Percentiles rank a stretch among this genome's conserved stretches.
phyloP scores from a whole-genome alignment of 495 filamentous ascomycete species.

The Cenococcum geophilum region DNA sequence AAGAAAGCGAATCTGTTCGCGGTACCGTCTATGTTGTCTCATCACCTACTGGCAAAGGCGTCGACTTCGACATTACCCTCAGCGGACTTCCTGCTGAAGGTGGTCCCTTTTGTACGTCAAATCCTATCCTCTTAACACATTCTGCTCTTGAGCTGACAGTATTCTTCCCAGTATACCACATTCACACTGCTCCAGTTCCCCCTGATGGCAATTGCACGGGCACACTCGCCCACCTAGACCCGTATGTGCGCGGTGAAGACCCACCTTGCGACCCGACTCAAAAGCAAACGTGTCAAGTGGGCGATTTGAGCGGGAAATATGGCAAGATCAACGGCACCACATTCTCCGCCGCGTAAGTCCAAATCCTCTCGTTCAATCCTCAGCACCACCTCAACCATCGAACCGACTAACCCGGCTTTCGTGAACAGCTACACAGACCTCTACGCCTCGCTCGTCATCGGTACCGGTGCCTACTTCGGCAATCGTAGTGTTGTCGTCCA shows the following conservation, averaged over 20 bases:
- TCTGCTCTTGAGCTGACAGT: neutral
- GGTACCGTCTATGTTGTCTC: slow-evolving; percentile 57
- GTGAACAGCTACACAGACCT: slow-evolving; percentile 53
- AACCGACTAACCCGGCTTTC: neutral
- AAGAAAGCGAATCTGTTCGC: slow-evolving; percentile 41
- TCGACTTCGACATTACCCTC: slow-evolving; percentile 55
- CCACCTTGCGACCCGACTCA: slow-evolving; percentile 55
- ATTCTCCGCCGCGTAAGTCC: slow-evolving; percentile 34
- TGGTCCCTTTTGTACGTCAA: slow-evolving; percentile 64
- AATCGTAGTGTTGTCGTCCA: slow-evolving; percentile 77
- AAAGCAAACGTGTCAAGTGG: slow-evolving; percentile 71
- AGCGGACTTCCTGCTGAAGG: slow-evolving; percentile 57
- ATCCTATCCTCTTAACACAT: neutral
- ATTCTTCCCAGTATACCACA: slow-evolving; percentile 61
- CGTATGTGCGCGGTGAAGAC: slow-evolving; percentile 57
- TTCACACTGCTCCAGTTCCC: slow-evolving; percentile 70
- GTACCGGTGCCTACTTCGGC: slow-evolving; percentile 62
- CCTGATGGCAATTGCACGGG: slow-evolving; percentile 70
- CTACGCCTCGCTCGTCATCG: slow-evolving; percentile 56
- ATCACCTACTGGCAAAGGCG: slow-evolving; percentile 53
- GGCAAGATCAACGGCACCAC: slow-evolving; percentile 52
- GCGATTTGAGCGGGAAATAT: slow-evolving; percentile 80
- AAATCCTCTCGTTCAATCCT: slow-evolving; percentile 1
- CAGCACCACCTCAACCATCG: neutral
- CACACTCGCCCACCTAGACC: slow-evolving; percentile 63